Evolutionary conservation across 768 basidiomycete genomes (phyloP), one percentile per base, ranked within the genome.

Genomic region (Macrolepiota dolichaula): DNA sequence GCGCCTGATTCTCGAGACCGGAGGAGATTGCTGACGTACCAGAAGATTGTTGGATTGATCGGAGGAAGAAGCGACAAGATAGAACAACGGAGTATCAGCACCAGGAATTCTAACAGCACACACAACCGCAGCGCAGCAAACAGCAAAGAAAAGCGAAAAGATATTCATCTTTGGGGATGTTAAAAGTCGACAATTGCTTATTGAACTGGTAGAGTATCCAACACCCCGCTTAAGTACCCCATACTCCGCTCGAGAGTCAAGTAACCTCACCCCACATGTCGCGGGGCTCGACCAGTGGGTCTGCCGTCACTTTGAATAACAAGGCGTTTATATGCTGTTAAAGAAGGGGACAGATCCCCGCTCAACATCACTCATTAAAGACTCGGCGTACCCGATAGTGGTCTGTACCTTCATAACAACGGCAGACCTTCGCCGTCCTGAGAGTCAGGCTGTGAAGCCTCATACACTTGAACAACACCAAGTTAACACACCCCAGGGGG

Each of bases 41-140:
- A 69, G 55, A 12, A 73, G 66, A 64, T 72, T 72, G 13, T 65
- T 52, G 38, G 62, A 55, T 2, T 67, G 49, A 38, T 42, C 65
- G 4, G 62, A 59, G 17, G 66, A 65, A 12, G 59, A 61, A 1
- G 68, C 64, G 35, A 72, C 70, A 1, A 73, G 67, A 60, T 72
- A 69, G 54, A 72, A 72, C 4, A 64, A 38, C 0, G 73, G 73
- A 1, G 71, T 68, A 47, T 65, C 65, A 4, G 70, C 71, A 22
- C 67, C 65, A 29, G 70, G 71, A 15, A 65, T 40, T 5, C 60
- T 57, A 3, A 66, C 60, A 11, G 64, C 50, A 46, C 42, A 35
- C 12, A 36, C 44, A n/a, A 36, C 24, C 11, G 29, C 19, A 17
- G 60, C 24, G 22, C n/a, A 44, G 19, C 24, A 17, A 17, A 55